Conservation (phyloP, 148 eudicot genomes). For the Diospyros lotus region DNA sequence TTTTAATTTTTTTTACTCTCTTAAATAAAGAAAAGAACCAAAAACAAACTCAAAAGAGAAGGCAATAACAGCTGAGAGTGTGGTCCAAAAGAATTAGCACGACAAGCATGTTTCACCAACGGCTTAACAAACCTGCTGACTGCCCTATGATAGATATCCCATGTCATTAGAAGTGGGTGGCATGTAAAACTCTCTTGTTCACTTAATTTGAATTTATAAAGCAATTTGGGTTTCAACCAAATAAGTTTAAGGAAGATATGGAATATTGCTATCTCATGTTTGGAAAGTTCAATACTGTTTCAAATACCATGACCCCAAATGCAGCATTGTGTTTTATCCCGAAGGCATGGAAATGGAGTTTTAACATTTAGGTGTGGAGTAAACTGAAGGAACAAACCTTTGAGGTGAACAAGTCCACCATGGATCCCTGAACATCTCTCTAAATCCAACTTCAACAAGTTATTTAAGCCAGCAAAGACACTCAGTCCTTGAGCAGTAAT, state of each 20-base stretch:
- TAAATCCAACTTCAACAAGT: slow-evolving; percentile 67
- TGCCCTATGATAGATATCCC: neutral
- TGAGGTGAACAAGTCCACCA: slow-evolving; percentile 79
- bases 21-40: neutral
- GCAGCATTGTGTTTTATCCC: neutral
- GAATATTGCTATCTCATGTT: neutral
- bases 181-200: neutral
- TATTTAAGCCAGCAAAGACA: slow-evolving; percentile 51
- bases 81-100: neutral
- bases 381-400: slow-evolving; percentile 36
- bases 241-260: neutral
- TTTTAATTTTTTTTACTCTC: too few species aligned
- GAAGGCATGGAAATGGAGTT: neutral
- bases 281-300: neutral
- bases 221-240: neutral
- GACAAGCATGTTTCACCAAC: neutral
- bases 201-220: neutral
- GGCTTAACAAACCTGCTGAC: neutral
- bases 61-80: neutral
- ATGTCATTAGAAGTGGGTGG: neutral
- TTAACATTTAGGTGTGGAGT: neutral
- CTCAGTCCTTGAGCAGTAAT: slow-evolving; percentile 68
- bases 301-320: neutral
- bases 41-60: neutral
- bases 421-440: slow-evolving; percentile 73